Conservation (phyloP, 208 protist species). For the Acanthamoeba divionensis region DNA sequence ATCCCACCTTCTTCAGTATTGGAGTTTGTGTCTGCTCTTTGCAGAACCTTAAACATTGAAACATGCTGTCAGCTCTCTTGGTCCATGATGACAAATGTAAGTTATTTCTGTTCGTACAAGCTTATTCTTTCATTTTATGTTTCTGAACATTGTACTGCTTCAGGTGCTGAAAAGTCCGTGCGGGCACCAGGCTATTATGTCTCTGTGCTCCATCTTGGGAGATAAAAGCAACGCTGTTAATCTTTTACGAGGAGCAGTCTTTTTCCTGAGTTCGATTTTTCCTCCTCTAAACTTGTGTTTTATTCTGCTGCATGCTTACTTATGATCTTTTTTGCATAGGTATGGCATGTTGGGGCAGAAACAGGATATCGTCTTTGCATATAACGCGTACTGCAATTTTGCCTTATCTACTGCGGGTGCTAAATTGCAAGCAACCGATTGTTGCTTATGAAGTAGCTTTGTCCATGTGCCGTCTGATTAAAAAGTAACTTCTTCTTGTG, state of each 20-base stretch:
- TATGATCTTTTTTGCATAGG: not conserved
- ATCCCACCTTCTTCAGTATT: not conserved
- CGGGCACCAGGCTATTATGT: constrained; percentile 53
- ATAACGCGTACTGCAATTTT: not conserved
- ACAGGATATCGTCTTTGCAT: not conserved
- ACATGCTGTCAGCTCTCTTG: constrained; percentile 52
- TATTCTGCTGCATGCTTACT: not conserved
- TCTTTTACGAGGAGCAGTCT: constrained; percentile 61
- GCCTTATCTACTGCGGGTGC: constrained; percentile 24
- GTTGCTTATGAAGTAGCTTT: constrained; percentile 66
- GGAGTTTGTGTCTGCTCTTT: constrained; percentile 42
- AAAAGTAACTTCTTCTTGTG: constrained; percentile 48
- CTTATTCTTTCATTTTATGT: not conserved
- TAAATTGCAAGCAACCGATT: constrained; percentile 55
- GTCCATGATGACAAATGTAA: constrained; percentile 50
- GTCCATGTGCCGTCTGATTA: constrained; percentile 56
- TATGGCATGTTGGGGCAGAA: constrained; percentile 43
- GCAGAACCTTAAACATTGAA: constrained; percentile 62
- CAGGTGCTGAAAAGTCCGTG: constrained; percentile 36
- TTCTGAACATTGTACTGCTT: not conserved
- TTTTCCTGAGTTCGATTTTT: constrained; percentile 60
- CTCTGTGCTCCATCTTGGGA: constrained; percentile 48
- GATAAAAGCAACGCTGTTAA: constrained; percentile 57
- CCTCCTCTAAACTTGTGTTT: not conserved
- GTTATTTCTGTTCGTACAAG: not conserved